phyloP scores from a whole-genome alignment of 208 protist genomes.

The Trypanosoma grayi region DNA sequence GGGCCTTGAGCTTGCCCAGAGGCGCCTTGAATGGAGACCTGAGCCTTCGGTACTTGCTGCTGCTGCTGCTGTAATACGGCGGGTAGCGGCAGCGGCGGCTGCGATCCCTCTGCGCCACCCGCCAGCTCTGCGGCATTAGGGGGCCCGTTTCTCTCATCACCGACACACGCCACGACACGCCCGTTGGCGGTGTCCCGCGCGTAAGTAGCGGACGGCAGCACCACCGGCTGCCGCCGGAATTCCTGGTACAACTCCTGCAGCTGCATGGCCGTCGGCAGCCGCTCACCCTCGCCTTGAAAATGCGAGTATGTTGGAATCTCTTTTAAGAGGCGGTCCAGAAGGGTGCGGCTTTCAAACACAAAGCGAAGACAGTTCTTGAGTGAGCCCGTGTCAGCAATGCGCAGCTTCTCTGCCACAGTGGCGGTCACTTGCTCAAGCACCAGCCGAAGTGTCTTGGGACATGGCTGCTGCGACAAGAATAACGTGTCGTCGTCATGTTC shows the following conservation, averaged over 20 bases:
- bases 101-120: too few relatives aligned
- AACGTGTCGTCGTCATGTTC: conserved; percentile 33
- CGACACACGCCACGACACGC: conserved; percentile 37
- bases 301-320: conserved; percentile 75
- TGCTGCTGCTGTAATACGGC: too few relatives aligned
- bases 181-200: conserved; percentile 50
- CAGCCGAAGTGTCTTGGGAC: conserved; percentile 74
- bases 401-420: conserved; percentile 62
- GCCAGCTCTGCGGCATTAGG: too few relatives aligned
- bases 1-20: background rate
- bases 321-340: conserved; percentile 82
- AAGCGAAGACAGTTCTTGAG: conserved; percentile 73
- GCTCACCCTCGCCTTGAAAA: conserved; percentile 37
- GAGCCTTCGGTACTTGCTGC: too few relatives aligned
- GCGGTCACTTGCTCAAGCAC: conserved; percentile 66
- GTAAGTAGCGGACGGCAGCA: conserved; percentile 59
- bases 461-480: conserved; percentile 70
- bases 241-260: conserved; percentile 68
- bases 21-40: conserved; percentile 18
- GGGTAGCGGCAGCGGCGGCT: too few relatives aligned
- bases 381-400: conserved; percentile 65
- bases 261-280: conserved; percentile 22
- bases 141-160: too few relatives aligned
- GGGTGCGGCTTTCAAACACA: conserved; percentile 74
- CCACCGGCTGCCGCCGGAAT: conserved; percentile 58